Evolutionary conservation across 768 basidiomycete genomes (phyloP).

Genomic region (Boletus subparvulus): DNA sequence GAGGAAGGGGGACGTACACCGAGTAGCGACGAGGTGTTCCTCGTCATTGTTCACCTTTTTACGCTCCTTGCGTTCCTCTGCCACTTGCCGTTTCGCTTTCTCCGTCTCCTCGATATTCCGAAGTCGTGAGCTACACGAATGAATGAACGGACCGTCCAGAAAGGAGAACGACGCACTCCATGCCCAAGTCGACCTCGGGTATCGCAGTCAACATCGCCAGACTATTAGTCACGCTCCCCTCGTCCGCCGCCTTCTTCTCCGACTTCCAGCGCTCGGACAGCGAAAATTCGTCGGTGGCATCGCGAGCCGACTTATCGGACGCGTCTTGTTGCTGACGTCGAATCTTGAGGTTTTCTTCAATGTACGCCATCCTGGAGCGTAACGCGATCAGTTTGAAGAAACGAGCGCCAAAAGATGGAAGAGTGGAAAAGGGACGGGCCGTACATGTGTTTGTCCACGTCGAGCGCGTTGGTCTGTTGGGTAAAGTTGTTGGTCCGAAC

Average conservation of each 20-base stretch:
- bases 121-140: conserved; percentile 62
- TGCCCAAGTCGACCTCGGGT: conserved; percentile 96
- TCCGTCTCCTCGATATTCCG: conserved; percentile 98
- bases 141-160: too few relatives aligned
- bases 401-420: neutral
- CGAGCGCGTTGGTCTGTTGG: conserved; percentile 92
- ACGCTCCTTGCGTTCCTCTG: conserved; percentile 65
- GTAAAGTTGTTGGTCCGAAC: conserved; percentile 93
- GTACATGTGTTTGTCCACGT: conserved; percentile 98
- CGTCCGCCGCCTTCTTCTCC: conserved; percentile 61
- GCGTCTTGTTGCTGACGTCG: conserved; percentile 57
- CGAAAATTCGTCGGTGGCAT: conserved; percentile 73
- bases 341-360: conserved; percentile 88
- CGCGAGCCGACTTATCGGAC: conserved; percentile 42
- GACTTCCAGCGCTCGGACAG: conserved; percentile 65
- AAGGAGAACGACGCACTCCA: conserved; percentile 70
- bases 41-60: conserved; percentile 62
- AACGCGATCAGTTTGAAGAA: neutral
- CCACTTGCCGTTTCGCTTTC: conserved; percentile 86
- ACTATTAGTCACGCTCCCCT: conserved; percentile 92
- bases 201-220: conserved; percentile 96
- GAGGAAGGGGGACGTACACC: conserved; percentile 60
- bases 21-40: conserved; percentile 79
- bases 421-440: neutral
- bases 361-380: conserved; percentile 82